A percentile compares a stretch with the other conserved stretches of the same genome.
These are phyloP conservation scores for Leccinellum albellum DNA, from an alignment of 768 basidiomycete species.

Conservation along the genomic window DNA sequence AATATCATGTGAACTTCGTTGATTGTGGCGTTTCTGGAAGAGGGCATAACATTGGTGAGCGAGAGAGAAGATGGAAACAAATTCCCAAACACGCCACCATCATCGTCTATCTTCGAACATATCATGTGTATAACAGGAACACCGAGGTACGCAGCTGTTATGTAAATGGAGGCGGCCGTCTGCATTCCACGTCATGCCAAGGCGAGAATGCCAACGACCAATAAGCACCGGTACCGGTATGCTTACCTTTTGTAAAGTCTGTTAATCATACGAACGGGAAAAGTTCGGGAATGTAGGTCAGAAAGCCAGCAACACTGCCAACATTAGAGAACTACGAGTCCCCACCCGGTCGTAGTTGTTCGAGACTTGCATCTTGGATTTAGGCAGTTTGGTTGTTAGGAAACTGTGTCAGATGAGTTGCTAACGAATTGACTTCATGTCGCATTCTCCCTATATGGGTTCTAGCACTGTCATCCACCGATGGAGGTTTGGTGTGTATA, in stretches of 20 bases:
- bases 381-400: neutral
- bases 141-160: neutral
- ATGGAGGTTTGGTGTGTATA: neutral
- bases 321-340: neutral
- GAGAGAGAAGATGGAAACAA: slow-evolving; percentile 1
- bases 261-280: neutral
- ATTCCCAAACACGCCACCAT: neutral
- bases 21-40: neutral
- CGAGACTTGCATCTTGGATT: neutral
- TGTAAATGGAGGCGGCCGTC: neutral
- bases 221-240: neutral
- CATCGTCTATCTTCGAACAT: neutral
- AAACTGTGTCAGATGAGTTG: neutral
- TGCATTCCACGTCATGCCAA: neutral
- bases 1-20: neutral
- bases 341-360: no score
- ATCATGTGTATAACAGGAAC: slow-evolving; percentile 2
- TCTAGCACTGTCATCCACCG: neutral
- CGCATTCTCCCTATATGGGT: neutral
- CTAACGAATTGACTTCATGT: neutral
- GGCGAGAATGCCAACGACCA: neutral
- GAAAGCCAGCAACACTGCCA: neutral
- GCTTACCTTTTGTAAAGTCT: neutral
- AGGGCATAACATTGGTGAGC: neutral
- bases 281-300: neutral